These are phyloP conservation scores for Eragrostis tef DNA, from an alignment of 202 grass and related monocot species.

Conservation along the genomic window DNA sequence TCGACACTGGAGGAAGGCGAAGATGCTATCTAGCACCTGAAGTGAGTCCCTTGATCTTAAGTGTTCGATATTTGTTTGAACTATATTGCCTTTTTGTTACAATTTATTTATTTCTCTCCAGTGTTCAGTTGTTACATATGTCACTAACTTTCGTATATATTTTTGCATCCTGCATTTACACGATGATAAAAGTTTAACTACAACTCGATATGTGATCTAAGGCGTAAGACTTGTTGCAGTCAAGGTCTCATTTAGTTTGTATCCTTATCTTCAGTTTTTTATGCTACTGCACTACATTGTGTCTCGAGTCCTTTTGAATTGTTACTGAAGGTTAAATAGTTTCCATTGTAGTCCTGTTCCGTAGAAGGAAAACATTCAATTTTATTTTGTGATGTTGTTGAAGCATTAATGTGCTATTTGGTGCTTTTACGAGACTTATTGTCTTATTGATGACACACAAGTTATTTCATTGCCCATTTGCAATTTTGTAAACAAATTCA, in stretches of 20 bases:
- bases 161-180: conserved; percentile 5
- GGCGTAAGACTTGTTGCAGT: not conserved
- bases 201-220: not conserved
- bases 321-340: conserved; percentile 23
- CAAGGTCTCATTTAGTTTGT: conserved; percentile 15
- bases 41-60: conserved; percentile 58
- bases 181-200: not conserved
- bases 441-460: conserved; percentile 13
- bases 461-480: conserved; percentile 23
- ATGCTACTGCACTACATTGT: not conserved
- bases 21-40: conserved; percentile 96
- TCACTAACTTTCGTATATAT: conserved; percentile 1
- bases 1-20: conserved; percentile 91
- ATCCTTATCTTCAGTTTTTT: not conserved
- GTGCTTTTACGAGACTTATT: conserved; percentile 16
- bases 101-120: conserved; percentile 16
- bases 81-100: not conserved
- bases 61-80: conserved; percentile 29
- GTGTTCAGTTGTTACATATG: conserved; percentile 12
- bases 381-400: not conserved
- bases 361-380: conserved; percentile 1
- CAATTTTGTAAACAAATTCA: conserved; percentile 39
- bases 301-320: not conserved
- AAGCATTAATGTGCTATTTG: not conserved
- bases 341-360: not conserved